phyloP scores from a whole-genome alignment of 371 early-diverging fungal genomes.

The Mortierella sp. region DNA sequence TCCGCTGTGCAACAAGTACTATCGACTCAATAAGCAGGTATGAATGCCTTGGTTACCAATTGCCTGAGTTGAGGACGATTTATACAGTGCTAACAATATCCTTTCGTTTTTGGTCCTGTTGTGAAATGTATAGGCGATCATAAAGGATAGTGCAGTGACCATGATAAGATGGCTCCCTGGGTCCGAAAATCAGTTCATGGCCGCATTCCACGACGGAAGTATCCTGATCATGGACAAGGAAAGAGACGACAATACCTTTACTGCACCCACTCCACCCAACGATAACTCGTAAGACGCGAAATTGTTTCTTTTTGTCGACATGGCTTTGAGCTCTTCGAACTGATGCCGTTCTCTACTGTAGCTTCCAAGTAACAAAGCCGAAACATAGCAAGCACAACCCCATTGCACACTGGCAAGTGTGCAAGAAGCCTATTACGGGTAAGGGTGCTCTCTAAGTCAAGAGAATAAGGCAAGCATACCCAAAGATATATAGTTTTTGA shows the following conservation, averaged over 20 bases:
- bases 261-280: slow-evolving; percentile 47
- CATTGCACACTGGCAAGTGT: slow-evolving; percentile 78
- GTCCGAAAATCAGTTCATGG: slow-evolving; percentile 87
- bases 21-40: slow-evolving; percentile 77
- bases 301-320: not conserved
- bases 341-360: too few relatives aligned
- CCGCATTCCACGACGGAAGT: slow-evolving; percentile 79
- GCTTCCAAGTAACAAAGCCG: slow-evolving; percentile 65
- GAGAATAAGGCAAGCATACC: too few relatives aligned
- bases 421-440: slow-evolving; percentile 77
- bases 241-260: slow-evolving; percentile 81
- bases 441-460: slow-evolving; percentile 5
- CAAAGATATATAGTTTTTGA: too few relatives aligned
- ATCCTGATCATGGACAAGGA: slow-evolving; percentile 90
- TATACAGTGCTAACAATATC: too few relatives aligned
- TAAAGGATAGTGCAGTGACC: slow-evolving; percentile 76
- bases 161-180: slow-evolving; percentile 93
- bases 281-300: slow-evolving; percentile 25
- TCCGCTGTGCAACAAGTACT: slow-evolving; percentile 81
- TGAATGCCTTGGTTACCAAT: too few relatives aligned
- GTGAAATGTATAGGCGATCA: slow-evolving; percentile 75
- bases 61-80: too few relatives aligned
- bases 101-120: too few relatives aligned
- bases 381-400: slow-evolving; percentile 79
- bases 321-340: too few relatives aligned